Base-by-base conservation (phyloP, 768 basidiomycete species). In the Tubosaeta sp. region DNA sequence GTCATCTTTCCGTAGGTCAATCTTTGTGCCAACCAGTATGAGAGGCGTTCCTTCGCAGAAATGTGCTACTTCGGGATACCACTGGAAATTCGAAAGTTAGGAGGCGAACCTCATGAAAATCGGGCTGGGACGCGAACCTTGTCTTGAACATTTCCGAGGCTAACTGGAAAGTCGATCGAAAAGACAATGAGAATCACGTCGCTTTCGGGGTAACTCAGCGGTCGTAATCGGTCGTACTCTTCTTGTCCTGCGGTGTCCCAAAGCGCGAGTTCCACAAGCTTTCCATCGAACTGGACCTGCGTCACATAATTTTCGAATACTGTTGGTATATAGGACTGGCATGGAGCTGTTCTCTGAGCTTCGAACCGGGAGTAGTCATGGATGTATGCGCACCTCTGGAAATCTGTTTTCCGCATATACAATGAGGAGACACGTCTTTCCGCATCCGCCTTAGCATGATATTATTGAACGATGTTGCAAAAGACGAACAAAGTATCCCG, bases 241-340 rank as follows among this genome's bases (percentile, higher is more conserved):
- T 97, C 94, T 68, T 96, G 94, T 24, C 94, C 94, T 1, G 94
- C 94, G 1, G 94, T 97, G 71, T 97, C 94, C 93, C 95, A 99
- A 16, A 99, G 77, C n/a, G 96, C 95, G 38, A 99, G 80, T 64
- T 96, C 92, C 54, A 99, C 84, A 18, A 89, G 75, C 71, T 93
- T 94, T 49, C 87, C 85, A 22, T 94, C 92, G 61, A 87, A 91
- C 44, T 82, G 75, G 32, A 94, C 87, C 56, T 88, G 84, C 12
- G 89, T 91, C 49, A 92, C 89, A 62, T 93, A 94, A 77, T 92
- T 94, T 70, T 94, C 92, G 67, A 94, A 94, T 10, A 94, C 92
- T 19, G 92, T 94, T 27, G 92, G 93, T 60, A 93, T 85, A 69
- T 94, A 94, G 29, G 90, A 83, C 92, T 95, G 64, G 36, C 39